phyloP scores from a whole-genome alignment of 495 filamentous ascomycete species.

The Apodospora peruviana region DNA sequence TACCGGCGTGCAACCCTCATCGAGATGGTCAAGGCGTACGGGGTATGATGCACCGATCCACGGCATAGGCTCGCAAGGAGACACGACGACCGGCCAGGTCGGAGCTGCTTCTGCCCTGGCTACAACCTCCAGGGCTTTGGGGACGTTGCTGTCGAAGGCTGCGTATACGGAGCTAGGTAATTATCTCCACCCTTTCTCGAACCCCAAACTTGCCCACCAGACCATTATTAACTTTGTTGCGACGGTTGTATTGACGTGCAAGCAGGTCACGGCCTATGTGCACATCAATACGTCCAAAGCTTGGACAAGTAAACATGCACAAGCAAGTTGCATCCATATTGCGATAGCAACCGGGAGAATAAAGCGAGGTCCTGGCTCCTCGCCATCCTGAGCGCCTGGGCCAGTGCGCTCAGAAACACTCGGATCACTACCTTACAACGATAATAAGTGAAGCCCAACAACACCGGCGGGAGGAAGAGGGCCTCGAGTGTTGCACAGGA shows the following conservation, averaged over 20 bases:
- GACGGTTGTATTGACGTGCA: constrained; percentile 42
- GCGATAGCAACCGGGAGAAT: background rate
- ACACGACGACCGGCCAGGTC: constrained; percentile 39
- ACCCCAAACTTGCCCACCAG: constrained; percentile 39
- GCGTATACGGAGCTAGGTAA: constrained; percentile 53
- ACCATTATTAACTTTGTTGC: constrained; percentile 46
- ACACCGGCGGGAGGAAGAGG: too few relatives aligned
- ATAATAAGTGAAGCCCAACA: too few relatives aligned
- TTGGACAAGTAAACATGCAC: constrained; percentile 51
- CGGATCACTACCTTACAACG: too few relatives aligned
- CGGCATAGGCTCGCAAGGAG: constrained; percentile 48
- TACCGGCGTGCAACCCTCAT: constrained; percentile 35
- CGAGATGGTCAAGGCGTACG: constrained; percentile 29
- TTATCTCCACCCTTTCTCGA: constrained; percentile 31
- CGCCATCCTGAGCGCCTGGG: background rate
- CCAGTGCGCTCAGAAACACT: background rate
- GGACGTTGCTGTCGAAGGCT: constrained; percentile 43
- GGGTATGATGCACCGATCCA: constrained; percentile 44
- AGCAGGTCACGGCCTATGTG: constrained; percentile 41
- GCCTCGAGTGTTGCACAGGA: too few relatives aligned
- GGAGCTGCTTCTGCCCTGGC: constrained; percentile 29
- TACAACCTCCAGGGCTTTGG: constrained; percentile 42
- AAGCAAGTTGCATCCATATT: background rate
- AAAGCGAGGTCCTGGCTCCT: background rate
- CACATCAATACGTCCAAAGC: constrained; percentile 54